phyloP scores from a whole-genome alignment of 192 early-diverging fungal species.

The Umbelopsis ramanniana region DNA sequence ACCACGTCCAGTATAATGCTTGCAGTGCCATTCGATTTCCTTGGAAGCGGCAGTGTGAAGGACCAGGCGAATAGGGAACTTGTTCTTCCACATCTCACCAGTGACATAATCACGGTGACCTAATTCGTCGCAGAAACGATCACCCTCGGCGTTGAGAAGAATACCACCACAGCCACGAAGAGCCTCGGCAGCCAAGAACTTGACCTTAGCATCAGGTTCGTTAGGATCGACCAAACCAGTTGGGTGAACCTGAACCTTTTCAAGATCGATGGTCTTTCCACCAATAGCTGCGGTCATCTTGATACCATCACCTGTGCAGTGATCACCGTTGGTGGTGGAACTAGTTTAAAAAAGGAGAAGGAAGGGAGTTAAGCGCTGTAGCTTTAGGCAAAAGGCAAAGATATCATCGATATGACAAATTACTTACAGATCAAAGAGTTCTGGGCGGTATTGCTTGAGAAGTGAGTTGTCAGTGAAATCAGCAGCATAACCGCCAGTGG shows the following conservation, averaged over 20 bases:
- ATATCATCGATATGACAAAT: too few relatives aligned
- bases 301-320: slow-evolving; percentile 95
- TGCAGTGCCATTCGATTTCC: slow-evolving; percentile 94
- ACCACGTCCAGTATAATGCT: slow-evolving; percentile 88
- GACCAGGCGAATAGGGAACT: slow-evolving; percentile 83
- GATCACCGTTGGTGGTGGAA: slow-evolving; percentile 93
- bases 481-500: slow-evolving; percentile 96
- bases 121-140: slow-evolving; percentile 92
- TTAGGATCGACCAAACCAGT: slow-evolving; percentile 91
- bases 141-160: slow-evolving; percentile 77
- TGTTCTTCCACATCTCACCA: slow-evolving; percentile 84
- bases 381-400: too few relatives aligned
- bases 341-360: slow-evolving; percentile 22
- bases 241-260: slow-evolving; percentile 98
- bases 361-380: slow-evolving; percentile 3
- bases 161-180: slow-evolving; percentile 93
- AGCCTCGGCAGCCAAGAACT: slow-evolving; percentile 96
- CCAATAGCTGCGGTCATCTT: slow-evolving; percentile 82
- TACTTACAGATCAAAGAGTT: slow-evolving; percentile 58
- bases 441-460: slow-evolving; percentile 81
- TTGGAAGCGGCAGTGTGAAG: slow-evolving; percentile 84
- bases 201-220: slow-evolving; percentile 89
- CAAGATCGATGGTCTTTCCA: slow-evolving; percentile 89
- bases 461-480: slow-evolving; percentile 80
- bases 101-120: slow-evolving; percentile 95